phyloP scores from a whole-genome alignment of 768 basidiomycete genomes.

The Lactifluus echinatus region DNA sequence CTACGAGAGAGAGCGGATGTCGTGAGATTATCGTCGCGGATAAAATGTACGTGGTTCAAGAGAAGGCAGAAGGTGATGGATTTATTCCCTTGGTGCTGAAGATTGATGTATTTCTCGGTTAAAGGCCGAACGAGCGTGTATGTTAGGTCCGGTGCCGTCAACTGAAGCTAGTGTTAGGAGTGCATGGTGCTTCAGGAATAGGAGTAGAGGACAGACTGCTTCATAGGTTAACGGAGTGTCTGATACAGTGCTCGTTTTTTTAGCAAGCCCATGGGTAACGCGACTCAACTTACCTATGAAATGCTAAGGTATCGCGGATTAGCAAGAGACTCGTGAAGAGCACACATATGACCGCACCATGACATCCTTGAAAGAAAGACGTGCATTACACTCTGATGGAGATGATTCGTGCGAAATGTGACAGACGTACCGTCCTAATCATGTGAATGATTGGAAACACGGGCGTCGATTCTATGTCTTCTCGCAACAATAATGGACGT shows the following conservation, averaged over 20 bases:
- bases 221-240: conserved; percentile 82
- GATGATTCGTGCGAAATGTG: background rate
- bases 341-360: background rate
- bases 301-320: conserved; percentile 33
- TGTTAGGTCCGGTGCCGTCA: conserved; percentile 79
- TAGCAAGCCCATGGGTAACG: background rate
- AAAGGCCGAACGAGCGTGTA: conserved; percentile 87
- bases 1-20: conserved; percentile 62
- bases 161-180: conserved; percentile 32
- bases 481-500: conserved; percentile 38
- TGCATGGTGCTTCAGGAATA: background rate
- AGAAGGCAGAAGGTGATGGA: conserved; percentile 84
- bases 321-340: background rate
- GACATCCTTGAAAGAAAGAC: conserved; percentile 6
- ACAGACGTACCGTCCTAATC: conserved; percentile 49
- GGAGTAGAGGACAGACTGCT: conserved; percentile 41
- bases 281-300: conserved; percentile 50
- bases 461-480: conserved; percentile 46
- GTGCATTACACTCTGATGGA: background rate
- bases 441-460: conserved; percentile 80
- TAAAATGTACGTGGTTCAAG: conserved; percentile 78
- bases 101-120: conserved; percentile 71
- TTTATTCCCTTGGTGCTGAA: conserved; percentile 69
- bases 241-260: conserved; percentile 25
- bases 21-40: conserved; percentile 65